Evolutionary conservation across 2,329 filamentous ascomycete species (phyloP).

Genomic region (Ophiostoma perfectum): DNA sequence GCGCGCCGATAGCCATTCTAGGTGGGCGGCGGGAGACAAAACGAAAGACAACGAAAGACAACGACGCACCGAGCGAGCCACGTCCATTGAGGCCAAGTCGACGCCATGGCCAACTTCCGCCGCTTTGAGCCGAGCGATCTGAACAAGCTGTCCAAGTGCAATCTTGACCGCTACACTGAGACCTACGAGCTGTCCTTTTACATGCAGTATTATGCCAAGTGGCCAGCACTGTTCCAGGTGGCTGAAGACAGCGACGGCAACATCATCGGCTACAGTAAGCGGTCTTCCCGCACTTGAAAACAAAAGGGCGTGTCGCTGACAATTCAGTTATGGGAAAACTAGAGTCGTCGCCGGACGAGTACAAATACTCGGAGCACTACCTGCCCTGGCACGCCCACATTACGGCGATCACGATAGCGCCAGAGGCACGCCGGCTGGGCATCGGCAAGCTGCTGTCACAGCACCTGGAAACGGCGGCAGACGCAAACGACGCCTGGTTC

Average conservation of each 20-base stretch:
- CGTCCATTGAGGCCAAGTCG: not conserved
- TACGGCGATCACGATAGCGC: conserved; percentile 88
- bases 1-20: not conserved
- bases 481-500: conserved; percentile 84
- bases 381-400: conserved; percentile 99
- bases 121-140: conserved; percentile 80
- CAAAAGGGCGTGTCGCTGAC: conserved; percentile 27
- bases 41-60: not conserved
- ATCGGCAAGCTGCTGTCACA: conserved; percentile 79
- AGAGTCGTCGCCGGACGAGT: conserved; percentile 73
- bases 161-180: conserved; percentile 94
- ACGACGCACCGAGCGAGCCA: not conserved
- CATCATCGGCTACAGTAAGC: conserved; percentile 87
- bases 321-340: conserved; percentile 87
- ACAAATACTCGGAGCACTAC: conserved; percentile 75
- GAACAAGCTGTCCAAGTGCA: conserved; percentile 86
- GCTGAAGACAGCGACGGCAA: conserved; percentile 81
- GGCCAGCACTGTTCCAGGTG: conserved; percentile 90
- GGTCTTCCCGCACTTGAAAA: not conserved
- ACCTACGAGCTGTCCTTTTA: conserved; percentile 96
- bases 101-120: conserved; percentile 71
- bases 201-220: conserved; percentile 89
- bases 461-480: conserved; percentile 74
- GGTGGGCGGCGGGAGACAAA: not conserved
- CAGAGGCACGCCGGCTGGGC: conserved; percentile 75